Conservation (phyloP, 2,329 filamentous ascomycete species). For the Alternaria postmessia region DNA sequence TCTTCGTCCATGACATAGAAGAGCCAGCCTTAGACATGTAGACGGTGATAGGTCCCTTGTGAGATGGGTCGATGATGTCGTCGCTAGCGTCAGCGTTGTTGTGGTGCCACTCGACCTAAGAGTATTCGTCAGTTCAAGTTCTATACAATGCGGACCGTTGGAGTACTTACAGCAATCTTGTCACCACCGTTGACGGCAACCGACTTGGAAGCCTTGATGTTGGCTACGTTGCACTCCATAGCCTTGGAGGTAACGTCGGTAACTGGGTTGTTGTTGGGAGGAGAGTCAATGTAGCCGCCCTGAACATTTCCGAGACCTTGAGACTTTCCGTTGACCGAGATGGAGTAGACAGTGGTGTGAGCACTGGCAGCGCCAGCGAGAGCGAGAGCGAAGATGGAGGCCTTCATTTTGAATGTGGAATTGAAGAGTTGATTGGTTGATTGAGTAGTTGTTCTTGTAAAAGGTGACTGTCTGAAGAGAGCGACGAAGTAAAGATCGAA, state of each 20-base stretch:
- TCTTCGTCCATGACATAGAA: slow-evolving; percentile 59
- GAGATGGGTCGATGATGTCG: slow-evolving; percentile 62
- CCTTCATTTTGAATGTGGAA: slow-evolving; percentile 40
- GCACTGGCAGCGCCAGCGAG: slow-evolving; percentile 41
- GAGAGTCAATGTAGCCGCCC: slow-evolving; percentile 60
- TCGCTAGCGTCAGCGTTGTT: slow-evolving; percentile 54
- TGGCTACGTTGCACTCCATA: slow-evolving; percentile 49
- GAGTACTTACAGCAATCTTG: slow-evolving; percentile 44
- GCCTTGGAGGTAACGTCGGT: slow-evolving; percentile 44
- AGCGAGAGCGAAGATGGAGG: slow-evolving; percentile 41
- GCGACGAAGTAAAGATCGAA: slow-evolving; percentile 26
- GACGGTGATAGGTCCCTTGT: slow-evolving; percentile 62
- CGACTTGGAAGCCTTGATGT: slow-evolving; percentile 49
- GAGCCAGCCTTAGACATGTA: slow-evolving; percentile 57
- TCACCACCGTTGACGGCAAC: slow-evolving; percentile 59
- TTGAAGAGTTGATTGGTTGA: slow-evolving; percentile 9
- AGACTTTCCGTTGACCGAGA: slow-evolving; percentile 54
- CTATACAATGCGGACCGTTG: background rate
- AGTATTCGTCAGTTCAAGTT: slow-evolving; percentile 7
- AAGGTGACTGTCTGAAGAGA: slow-evolving; percentile 24
- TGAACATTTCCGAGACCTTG: slow-evolving; percentile 45
- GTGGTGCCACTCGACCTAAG: slow-evolving; percentile 60
- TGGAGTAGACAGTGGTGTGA: slow-evolving; percentile 47
- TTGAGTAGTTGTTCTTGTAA: slow-evolving; percentile 16
- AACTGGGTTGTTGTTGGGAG: slow-evolving; percentile 49